Percentiles rank a stretch among this genome's conserved stretches.
Conservation (phyloP, 768 basidiomycete species). For the Dacryopinax primogenitus region DNA sequence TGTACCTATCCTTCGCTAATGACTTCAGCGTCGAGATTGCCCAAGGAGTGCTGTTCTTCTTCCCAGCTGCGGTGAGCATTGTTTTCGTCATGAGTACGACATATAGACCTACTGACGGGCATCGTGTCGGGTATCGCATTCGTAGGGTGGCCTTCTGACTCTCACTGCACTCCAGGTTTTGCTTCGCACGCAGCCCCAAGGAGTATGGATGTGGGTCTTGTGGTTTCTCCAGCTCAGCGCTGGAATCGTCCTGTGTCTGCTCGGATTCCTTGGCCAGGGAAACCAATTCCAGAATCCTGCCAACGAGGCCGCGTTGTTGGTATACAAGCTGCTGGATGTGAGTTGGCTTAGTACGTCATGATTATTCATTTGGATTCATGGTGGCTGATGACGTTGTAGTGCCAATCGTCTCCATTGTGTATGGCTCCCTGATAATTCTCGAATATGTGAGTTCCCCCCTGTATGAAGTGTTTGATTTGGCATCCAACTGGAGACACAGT, state of each 20-base stretch:
- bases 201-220: background rate
- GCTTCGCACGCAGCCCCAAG: background rate
- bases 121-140: background rate
- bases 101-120: background rate
- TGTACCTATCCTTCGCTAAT: background rate
- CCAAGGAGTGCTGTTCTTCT: conserved; percentile 4
- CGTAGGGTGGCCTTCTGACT: background rate
- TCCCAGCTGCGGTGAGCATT: background rate
- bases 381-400: background rate
- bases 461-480: background rate
- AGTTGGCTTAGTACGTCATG: background rate
- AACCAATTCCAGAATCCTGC: conserved; percentile 7
- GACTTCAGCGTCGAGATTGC: conserved; percentile 3
- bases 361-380: background rate
- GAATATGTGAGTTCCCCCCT: background rate
- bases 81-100: background rate
- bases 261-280: background rate
- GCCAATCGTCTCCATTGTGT: background rate
- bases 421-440: background rate
- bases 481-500: background rate
- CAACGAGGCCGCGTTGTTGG: background rate
- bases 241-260: background rate
- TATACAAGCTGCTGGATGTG: conserved; percentile 5
- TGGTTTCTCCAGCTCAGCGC: background rate
- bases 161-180: background rate